Base-by-base conservation (phyloP, 2,329 filamentous ascomycete genomes). In the Cladosporium sp. region DNA sequence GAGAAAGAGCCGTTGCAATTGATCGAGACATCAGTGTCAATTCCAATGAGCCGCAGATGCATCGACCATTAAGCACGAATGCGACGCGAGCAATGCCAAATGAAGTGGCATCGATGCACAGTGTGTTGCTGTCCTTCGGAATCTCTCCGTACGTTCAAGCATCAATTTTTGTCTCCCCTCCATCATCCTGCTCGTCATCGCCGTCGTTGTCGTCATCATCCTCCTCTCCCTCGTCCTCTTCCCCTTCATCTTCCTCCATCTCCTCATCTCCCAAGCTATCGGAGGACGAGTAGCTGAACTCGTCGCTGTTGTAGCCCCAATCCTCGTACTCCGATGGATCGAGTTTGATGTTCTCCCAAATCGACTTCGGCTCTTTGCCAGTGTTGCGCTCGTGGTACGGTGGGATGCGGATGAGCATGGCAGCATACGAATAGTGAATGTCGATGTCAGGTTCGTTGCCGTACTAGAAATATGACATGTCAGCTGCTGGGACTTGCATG, bases 361-460 rank as follows among this genome's bases (percentile, higher is more conserved):
- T n/a, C 13, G 13, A 28, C 15, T 47, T 28, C 22, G 44, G 13
- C 24, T 32, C 24, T 17, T 15, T n/a, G 13, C 12, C 22, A 32
- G 22, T 7, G 20, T 5, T 9, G 13, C 44, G 22, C 24, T 47
- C 44, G 19, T 17, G 40, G 42, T 28, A 55, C 24, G 57, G 57
- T 19, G 57, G 57, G 15, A 58, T 44, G n/a, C 57, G 50, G 25
- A 58, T 58, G 40, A 58, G 57, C 57, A 58, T 55, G 12, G 36
- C 40, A 17, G 50, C 57, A 34, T 50, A 34, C 49, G 48, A 28
- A 35, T 58, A 58, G 9, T 40, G 8, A 20, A 58, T 55, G 10
- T 22, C 57, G 34, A 58, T 50, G 17, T 52, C 36, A 12, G 52
- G 57, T 36, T 56, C 44, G 44, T 47, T 47, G 22, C 44, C 44